These are phyloP conservation scores for Gardenia jasminoides DNA, from an alignment of 257 asterid genomes.

Conservation along the genomic window DNA sequence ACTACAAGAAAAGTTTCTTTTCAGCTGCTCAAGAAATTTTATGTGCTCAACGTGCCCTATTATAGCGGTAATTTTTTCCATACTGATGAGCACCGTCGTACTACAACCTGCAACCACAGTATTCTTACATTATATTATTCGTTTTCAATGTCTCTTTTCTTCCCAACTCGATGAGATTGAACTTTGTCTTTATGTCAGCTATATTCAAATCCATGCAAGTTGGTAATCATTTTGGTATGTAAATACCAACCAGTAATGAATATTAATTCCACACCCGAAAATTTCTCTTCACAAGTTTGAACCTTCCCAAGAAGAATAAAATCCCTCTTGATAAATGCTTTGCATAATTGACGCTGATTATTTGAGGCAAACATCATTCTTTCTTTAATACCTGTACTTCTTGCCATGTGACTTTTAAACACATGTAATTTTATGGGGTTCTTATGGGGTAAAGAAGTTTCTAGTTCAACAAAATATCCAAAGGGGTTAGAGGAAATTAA, in stretches of 20 bases:
- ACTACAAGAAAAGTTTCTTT: background rate
- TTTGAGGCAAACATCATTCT: constrained; percentile 15
- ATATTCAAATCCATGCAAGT: constrained; percentile 1
- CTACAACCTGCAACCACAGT: background rate
- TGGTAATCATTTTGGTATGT: background rate
- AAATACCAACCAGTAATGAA: background rate
- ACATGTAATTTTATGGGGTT: background rate
- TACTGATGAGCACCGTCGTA: background rate
- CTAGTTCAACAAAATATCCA: background rate
- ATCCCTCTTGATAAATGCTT: background rate
- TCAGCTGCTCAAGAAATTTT: background rate
- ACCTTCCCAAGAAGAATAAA: background rate
- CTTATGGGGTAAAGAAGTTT: background rate
- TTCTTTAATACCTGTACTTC: background rate
- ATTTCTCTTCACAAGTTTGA: constrained; percentile 8
- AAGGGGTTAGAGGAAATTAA: background rate
- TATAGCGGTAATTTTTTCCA: background rate
- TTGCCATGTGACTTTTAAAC: background rate
- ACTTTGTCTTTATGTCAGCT: background rate
- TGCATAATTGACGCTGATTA: constrained; percentile 22
- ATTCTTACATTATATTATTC: too few relatives aligned
- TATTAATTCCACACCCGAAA: background rate
- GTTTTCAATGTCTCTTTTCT: background rate
- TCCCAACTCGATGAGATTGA: background rate
- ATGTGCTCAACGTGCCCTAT: background rate